Evolutionary conservation across 495 filamentous ascomycete species (phyloP), one percentile per base, ranked within the genome.

Genomic region (Talaromyces thailandensis): DNA sequence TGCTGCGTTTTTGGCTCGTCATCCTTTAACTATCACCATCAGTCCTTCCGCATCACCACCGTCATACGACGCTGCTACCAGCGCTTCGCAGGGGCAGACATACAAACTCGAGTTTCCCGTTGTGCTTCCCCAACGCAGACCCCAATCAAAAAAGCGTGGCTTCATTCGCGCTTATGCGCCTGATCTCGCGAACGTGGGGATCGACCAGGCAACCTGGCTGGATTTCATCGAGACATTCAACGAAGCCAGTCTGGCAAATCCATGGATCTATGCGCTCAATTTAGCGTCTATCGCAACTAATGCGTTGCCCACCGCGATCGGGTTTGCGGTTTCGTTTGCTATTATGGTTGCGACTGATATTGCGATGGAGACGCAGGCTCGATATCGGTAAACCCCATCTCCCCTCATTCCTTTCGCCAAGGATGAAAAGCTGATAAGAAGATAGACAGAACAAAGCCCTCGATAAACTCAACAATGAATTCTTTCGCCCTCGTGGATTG

Each of bases 401-500:
- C 6, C 24, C 1, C 3, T 21, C 35, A 14, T 9, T n/a, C 43
- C 31, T 51, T 9, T 28, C 24, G 2, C 14, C 26, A 6, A 57
- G 3, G 24, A 16, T 11, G 24, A n/a, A 28, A 56, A 56, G 16
- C 29, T 58, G 23, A 58, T 43, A 40, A 43, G 14, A n/a, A 2
- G 6, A 56, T 6, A 58, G 82, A 52, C 77, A 80, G 5, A 87
- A 85, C 60, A 71, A 61, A 1, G 86, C 81, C 72, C 76, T 88
- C 16, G 73, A 81, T 43, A 73, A 76, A 58, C 79, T 84, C 67
- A 87, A 87, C 69, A 69, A 79, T 6, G 73, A 81, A 35, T 76
- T 85, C 51, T 87, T 86, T 71, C 74, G 72, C 29, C 85, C 85
- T 0, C 81, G 78, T 18, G 85, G 85, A 6, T 74, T 87, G 0